phyloP scores from a whole-genome alignment of 192 early-diverging fungal species.

The Backusella psychrophila region DNA sequence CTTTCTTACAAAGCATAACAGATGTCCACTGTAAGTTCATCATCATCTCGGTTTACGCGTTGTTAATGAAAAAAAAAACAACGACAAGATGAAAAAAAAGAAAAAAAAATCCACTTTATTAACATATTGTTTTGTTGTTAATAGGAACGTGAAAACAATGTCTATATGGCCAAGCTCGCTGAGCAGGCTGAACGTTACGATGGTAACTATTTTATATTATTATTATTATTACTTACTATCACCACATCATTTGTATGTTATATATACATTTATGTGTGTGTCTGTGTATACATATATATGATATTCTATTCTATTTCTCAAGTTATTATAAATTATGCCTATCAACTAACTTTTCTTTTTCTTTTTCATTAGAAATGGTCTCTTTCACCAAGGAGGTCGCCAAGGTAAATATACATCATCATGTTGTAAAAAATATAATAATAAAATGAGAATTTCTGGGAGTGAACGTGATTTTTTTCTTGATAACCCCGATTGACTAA shows the following conservation, averaged over 20 bases:
- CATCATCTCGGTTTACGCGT: constrained; percentile 12
- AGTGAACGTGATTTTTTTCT: neutral
- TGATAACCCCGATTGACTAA: constrained; percentile 2
- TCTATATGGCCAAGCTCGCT: constrained; percentile 98
- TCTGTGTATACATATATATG: neutral
- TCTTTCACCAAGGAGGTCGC: constrained; percentile 85
- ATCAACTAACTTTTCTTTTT: constrained; percentile 13
- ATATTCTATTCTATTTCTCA: neutral
- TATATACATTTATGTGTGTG: neutral
- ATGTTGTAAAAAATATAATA: neutral
- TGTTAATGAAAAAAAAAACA: neutral
- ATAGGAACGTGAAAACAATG: constrained; percentile 64
- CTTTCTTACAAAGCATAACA: neutral
- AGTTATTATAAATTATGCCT: neutral
- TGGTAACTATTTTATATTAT: constrained; percentile 39
- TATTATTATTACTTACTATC: neutral
- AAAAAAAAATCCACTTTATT: neutral
- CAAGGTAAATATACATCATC: constrained; percentile 32
- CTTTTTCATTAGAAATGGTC: constrained; percentile 71
- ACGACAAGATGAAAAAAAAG: neutral
- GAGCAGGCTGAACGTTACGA: constrained; percentile 88
- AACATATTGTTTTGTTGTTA: neutral
- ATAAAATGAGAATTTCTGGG: neutral
- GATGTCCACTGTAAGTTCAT: constrained; percentile 14
- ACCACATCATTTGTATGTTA: no score